Base-by-base conservation (phyloP, 164 flowering plant species). In the Nymphaea thermarum region DNA sequence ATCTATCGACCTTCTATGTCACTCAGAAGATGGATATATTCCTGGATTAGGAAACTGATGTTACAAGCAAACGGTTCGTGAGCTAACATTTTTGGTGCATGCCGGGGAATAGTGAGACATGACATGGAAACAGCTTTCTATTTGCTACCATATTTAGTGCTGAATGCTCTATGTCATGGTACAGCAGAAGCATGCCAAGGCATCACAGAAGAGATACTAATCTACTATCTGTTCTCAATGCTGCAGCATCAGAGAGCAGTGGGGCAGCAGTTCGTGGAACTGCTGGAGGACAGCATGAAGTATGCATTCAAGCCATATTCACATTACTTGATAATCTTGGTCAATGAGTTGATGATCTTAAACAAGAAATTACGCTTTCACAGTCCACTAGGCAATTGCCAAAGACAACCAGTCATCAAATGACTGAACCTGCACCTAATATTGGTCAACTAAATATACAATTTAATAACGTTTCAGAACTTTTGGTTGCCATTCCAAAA, bases 251-350 rank as follows among this genome's bases (percentile, higher is more conserved):
- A 69, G 98, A 86, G 71, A 84, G 76, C 68, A 82, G 83, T 70
- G 87, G 80, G 14, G 82, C 84, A 59, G 67, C 81, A 14, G 79
- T 79, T 77, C 78, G 79, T 77, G 92, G 85, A 64, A 70, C 64
- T 66, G 74, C 72, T 71, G 82, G 86, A 63, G 91, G 99, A 63
- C 90, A 95, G 75, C 86, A 83, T 79, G 98, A 92, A 78, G 98
- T 95, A 68, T 95, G 99, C 78, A 89, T 92, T 74, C 99, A 95
- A 75, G 90, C 97, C 70, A 85, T 95, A 3, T 95, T 95, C 71
- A 88, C 96, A 71, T 88, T 95, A 74, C 98, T 95, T 71, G 99
- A 95, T 80, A 95, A 89, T 85, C 90, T 95, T 61, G 99, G 98
- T 42, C 99, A 95, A 71, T 95, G 99, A 98, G 92, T 82, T 73